Base-by-base conservation (phyloP, 2,329 filamentous ascomycete genomes). In the Colletotrichum lindemuthianum region DNA sequence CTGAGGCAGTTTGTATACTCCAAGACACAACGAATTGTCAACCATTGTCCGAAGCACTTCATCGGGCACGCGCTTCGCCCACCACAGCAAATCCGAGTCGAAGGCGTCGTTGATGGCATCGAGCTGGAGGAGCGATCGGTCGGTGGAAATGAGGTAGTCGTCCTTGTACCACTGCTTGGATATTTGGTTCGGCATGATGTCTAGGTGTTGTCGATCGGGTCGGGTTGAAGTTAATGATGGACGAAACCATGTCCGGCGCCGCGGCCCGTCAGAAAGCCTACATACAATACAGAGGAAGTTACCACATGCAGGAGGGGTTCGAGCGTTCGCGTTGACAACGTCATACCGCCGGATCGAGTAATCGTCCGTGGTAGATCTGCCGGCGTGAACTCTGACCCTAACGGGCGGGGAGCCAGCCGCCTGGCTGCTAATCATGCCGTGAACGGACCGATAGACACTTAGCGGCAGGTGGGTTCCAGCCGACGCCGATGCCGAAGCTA, bases 91-190 rank as follows among this genome's bases (percentile, higher is more conserved):
- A 41, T 88, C 85, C 1, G 83, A 84, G 13, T 72, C 79, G 67
- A 90, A 84, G 24, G 84, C 86, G 6, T 78, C 76, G 70, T 86
- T 86, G 69, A 90, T 77, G 39, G 81, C 81, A 40, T 80, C 73
- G 32, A 84, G 75, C 56, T 88, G 82, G 64, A 91, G 75, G 56
- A 86, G 82, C 9, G 76, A 71, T 36, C 82, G 82, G 71, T 90
- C 84, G 41, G 87, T 90, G 34, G 88, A 90, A 74, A 90, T 78
- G 69, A 88, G 76, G 73, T 86, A 90, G 60, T 81, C 79, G 67
- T 83, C 81, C 47, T 79, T 79, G 68, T 81, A 82, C 85, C 85
- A 87, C 65, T 77, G 81, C 50, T 67, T 72, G 15, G 72, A 57
- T 13, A 63, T 60, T 43, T 72, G 68, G n/a, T 66, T 53, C 47